Conservation (phyloP, 345 rosid species). For the Corymbia maculata region DNA sequence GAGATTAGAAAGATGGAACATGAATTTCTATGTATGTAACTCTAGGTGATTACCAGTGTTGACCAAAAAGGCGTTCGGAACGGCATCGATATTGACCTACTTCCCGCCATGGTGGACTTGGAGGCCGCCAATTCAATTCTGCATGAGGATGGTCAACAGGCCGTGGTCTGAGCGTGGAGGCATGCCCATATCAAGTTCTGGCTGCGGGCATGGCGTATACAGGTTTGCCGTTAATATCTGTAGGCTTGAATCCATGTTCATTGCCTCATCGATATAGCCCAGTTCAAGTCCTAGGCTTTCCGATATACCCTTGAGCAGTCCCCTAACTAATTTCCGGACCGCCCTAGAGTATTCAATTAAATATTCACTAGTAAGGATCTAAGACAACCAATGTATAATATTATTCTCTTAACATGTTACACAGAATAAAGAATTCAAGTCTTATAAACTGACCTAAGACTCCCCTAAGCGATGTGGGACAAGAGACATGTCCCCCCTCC, state of each 20-base stretch:
- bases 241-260: constrained; percentile 14
- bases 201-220: constrained; percentile 41
- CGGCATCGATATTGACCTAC: constrained; percentile 22
- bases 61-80: constrained; percentile 26
- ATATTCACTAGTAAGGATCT: no score
- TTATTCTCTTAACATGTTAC: no score
- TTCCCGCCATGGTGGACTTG: constrained; percentile 32
- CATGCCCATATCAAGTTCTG: constrained; percentile 34
- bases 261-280: constrained; percentile 5
- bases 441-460: no score
- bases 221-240: constrained; percentile 15
- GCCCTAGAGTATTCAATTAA: constrained; percentile 20
- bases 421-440: no score
- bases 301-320: constrained; percentile 27
- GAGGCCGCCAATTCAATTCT: constrained; percentile 32
- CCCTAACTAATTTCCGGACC: constrained; percentile 14
- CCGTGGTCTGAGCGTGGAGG: constrained; percentile 47
- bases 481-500: no score
- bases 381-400: no score
- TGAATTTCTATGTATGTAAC: constrained; percentile 6
- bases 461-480: no score
- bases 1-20: no score
- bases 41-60: constrained; percentile 35
- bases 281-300: constrained; percentile 35
- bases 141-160: constrained; percentile 21